These are phyloP conservation scores for Polytolypa hystricis DNA, from an alignment of 2,329 filamentous ascomycete species.

Conservation along the genomic window DNA sequence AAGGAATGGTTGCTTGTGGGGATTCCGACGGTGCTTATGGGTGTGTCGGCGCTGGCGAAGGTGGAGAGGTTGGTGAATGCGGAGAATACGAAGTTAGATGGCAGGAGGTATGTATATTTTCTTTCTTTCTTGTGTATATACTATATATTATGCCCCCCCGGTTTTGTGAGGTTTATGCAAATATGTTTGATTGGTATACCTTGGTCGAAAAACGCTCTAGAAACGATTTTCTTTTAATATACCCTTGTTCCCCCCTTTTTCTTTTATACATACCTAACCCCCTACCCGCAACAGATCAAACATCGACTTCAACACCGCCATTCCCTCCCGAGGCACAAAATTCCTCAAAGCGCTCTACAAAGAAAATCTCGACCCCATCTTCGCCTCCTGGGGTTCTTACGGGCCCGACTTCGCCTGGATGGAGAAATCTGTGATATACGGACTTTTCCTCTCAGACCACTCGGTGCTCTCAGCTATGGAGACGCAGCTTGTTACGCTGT, in stretches of 20 bases:
- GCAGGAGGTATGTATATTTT: constrained; percentile 10
- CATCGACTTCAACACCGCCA: constrained; percentile 13
- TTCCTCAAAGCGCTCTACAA: constrained; percentile 22
- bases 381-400: constrained; percentile 21
- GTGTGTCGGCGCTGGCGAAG: constrained; percentile 19
- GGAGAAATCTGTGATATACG: constrained; percentile 64
- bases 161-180: too few species aligned
- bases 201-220: not conserved
- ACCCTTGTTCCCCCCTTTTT: not conserved
- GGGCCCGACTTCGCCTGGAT: constrained; percentile 51
- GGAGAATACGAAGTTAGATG: constrained; percentile 10
- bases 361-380: constrained; percentile 20
- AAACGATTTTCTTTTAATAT: not conserved
- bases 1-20: constrained; percentile 24
- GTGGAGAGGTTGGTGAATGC: constrained; percentile 14
- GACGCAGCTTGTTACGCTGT: constrained; percentile 34
- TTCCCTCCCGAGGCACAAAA: constrained; percentile 19
- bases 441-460: constrained; percentile 38
- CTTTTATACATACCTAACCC: not conserved
- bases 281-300: constrained; percentile 10
- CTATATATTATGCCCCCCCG: too few species aligned
- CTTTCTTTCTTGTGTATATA: constrained; percentile 2
- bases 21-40: constrained; percentile 21
- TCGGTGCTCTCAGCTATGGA: constrained; percentile 31
- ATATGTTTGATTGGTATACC: too few species aligned